Evolutionary conservation across 306 rosid genomes (phyloP).

Genomic region (Medicago lupulina): DNA sequence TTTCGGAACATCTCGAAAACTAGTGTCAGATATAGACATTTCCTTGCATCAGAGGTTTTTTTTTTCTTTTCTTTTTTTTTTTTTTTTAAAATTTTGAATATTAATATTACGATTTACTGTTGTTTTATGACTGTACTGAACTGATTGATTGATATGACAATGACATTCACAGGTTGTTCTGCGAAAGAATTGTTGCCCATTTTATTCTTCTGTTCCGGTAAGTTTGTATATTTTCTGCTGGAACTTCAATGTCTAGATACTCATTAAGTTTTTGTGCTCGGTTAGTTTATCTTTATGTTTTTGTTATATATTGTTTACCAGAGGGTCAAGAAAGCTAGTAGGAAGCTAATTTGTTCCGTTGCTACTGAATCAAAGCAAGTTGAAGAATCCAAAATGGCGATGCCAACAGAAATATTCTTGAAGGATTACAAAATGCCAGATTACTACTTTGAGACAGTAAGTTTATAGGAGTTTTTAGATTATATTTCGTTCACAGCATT

Average conservation of each 20-base stretch:
- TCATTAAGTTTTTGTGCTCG: slow-evolving; percentile 31
- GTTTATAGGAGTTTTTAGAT: slow-evolving; percentile 31
- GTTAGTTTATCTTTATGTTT: slow-evolving; percentile 31
- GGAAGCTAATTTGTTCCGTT: slow-evolving; percentile 77
- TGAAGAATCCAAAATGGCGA: slow-evolving; percentile 79
- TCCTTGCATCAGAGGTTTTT: slow-evolving; percentile 68
- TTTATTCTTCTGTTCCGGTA: slow-evolving; percentile 59
- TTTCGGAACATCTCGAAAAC: slow-evolving; percentile 55
- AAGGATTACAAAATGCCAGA: slow-evolving; percentile 91
- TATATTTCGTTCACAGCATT: slow-evolving; percentile 37
- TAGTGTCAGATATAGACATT: slow-evolving; percentile 55
- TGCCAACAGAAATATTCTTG: slow-evolving; percentile 86
- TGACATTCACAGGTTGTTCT: slow-evolving; percentile 55
- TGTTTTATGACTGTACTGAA: slow-evolving; percentile 27
- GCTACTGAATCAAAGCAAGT: slow-evolving; percentile 70
- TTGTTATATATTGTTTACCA: slow-evolving; percentile 47
- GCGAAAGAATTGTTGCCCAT: slow-evolving; percentile 44
- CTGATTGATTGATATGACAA: slow-evolving; percentile 9
- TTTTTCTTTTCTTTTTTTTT: background rate
- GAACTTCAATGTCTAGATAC: slow-evolving; percentile 6
- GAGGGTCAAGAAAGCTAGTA: slow-evolving; percentile 60
- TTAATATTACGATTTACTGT: background rate
- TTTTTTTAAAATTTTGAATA: background rate
- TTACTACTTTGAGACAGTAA: slow-evolving; percentile 86
- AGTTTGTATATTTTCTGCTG: slow-evolving; percentile 45